Evolutionary conservation across 2,329 filamentous ascomycete genomes (phyloP), one percentile per base, ranked within the genome.

Genomic region (Coniochaeta sp.): DNA sequence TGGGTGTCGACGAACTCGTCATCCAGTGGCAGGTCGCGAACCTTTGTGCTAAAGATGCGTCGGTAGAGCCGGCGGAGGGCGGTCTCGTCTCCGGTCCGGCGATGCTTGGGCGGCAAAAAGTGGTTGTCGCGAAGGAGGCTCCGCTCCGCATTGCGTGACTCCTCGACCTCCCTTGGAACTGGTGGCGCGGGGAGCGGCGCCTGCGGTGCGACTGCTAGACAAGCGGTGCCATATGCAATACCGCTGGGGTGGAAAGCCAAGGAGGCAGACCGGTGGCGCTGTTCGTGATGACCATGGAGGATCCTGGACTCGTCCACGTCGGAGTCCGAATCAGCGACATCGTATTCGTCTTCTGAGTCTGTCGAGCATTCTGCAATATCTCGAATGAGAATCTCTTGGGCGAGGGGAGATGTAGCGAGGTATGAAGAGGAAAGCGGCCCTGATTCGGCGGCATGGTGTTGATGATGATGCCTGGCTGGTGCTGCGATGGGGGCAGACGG

Each of bases 91-190:
- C 38, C 43, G 14, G 47, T 70, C 64, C 11, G 70, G 70, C 69
- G 69, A 62, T 83, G 82, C 69, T 87, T 87, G 19, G 85, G 83
- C 3, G 85, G 84, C n/a, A 87, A 74, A 44, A 88, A 75, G 68
- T 88, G 81, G 67, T 88, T 88, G 66, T 89, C 86, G 57, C 84
- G 76, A 61, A 89, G 71, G n/a, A 89, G 71, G 62, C 54, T 57
- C 26, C 54, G 54, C 34, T 57, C 54, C 6, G 83, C 84, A 50
- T 82, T 73, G 33, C 82, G 79, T 22, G 81, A 83, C 66, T 81
- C 79, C 67, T 81, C 54, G 31, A 57, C 16, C 31, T 57, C 54
- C 9, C 22, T 28, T 9, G 28, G 31, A n/a, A 26, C 14, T 12
- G 54, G 54, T 5, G 34, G 31, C 12, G 54, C 6, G 11, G 28